Conservation (phyloP, 2,329 filamentous ascomycete genomes). For the Gaeumannomyces sp. region DNA sequence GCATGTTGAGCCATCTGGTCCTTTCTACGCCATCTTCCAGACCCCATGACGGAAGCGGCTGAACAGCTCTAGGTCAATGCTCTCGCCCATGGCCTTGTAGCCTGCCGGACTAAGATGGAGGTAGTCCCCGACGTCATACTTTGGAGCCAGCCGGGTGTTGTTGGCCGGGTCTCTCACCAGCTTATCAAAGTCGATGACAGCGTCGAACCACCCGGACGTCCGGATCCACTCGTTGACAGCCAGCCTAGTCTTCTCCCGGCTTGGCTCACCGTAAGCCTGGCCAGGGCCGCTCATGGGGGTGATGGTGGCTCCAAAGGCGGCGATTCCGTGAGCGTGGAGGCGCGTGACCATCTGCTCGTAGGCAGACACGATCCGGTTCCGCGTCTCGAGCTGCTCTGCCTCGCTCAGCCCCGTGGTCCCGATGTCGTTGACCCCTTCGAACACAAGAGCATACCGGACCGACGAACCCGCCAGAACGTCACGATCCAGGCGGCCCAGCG, state of each 20-base stretch:
- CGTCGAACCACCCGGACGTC: slow-evolving; percentile 47
- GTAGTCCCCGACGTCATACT: slow-evolving; percentile 58
- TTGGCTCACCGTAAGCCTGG: slow-evolving; percentile 44
- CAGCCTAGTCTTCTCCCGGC: slow-evolving; percentile 47
- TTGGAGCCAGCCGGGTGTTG: slow-evolving; percentile 43
- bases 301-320: slow-evolving; percentile 50
- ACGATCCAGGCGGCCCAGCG: slow-evolving; percentile 54
- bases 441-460: slow-evolving; percentile 56
- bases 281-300: slow-evolving; percentile 36
- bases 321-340: slow-evolving; percentile 44
- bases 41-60: slow-evolving; percentile 25
- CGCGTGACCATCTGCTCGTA: slow-evolving; percentile 50
- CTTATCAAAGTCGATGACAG: slow-evolving; percentile 55
- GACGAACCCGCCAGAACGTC: slow-evolving; percentile 54
- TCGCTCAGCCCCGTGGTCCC: slow-evolving; percentile 43
- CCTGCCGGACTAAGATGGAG: slow-evolving; percentile 51
- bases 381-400: slow-evolving; percentile 35
- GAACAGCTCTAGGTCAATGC: slow-evolving; percentile 40
- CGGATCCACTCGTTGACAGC: slow-evolving; percentile 55
- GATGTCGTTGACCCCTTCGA: slow-evolving; percentile 66
- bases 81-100: slow-evolving; percentile 49
- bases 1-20: background rate
- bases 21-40: slow-evolving; percentile 4
- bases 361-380: slow-evolving; percentile 42
- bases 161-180: slow-evolving; percentile 43